Base-by-base conservation (phyloP, 257 asterid species). In the Solanum paucissectum region DNA sequence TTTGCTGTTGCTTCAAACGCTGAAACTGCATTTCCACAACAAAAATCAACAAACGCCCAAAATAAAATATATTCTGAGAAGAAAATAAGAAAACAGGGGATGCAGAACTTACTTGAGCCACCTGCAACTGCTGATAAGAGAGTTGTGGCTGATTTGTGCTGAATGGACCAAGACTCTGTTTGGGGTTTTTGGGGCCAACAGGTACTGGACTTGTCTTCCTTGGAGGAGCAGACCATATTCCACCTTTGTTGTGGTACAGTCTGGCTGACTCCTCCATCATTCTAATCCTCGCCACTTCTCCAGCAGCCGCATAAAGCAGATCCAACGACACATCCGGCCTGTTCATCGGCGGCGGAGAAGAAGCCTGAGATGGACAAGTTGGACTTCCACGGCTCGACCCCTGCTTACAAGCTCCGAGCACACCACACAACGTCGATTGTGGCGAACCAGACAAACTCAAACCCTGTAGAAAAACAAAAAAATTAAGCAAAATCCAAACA, bases 391-490 rank as follows among this genome's bases (percentile, higher is more conserved):
- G 92, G 74, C 88, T 87, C 7, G 95, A 92, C 49, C 90, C 91
- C 46, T 88, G 91, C 52, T 91, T 91, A 92, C 90, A 90, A 69
- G 38, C 75, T 6, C 38, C 38, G 9, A 69, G 75, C 12, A 69
- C 75, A 69, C 75, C 89, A 83, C 91, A 92, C 4, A 95, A 93
- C 10, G 99, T 93, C 4, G 98, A 96, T 60, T 94, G 95, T 3
- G 98, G 99, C 6, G 99, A 96, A 20, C 96, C 92, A 3, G 95
- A 93, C 5, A 93, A 87, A 86, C 90, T 87, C 89, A 83, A 84
- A 0, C 89, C 94, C 98, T 93, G 1, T 6, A 25, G 4, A 1
- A 3, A 42, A 16, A 7, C 11, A 20, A 7, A 7, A 29, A 79
- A 2, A 6, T 5, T 16, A 38, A 6, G 13, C 11, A 10, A 8